phyloP scores from a whole-genome alignment of 495 filamentous ascomycete species.

The Neurospora terricola region DNA sequence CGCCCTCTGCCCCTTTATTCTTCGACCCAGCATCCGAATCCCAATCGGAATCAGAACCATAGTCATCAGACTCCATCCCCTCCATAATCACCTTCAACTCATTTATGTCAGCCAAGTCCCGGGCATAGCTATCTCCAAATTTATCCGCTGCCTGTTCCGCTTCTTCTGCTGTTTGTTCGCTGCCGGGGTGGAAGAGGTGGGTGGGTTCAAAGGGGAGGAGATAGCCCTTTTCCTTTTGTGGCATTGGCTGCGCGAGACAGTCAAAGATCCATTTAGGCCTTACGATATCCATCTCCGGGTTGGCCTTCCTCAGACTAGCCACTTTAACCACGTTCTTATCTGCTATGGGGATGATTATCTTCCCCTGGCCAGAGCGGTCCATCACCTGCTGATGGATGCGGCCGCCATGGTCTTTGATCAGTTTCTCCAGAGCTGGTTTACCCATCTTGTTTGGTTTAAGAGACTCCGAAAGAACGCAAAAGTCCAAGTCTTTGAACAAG shows the following conservation, averaged over 20 bases:
- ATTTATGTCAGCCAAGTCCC: conserved; percentile 49
- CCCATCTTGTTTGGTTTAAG: conserved; percentile 47
- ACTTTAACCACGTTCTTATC: conserved; percentile 84
- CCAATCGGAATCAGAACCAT: not conserved
- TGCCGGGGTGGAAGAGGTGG: conserved; percentile 39
- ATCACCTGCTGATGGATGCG: conserved; percentile 60
- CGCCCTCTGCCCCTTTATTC: not conserved
- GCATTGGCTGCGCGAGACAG: conserved; percentile 53
- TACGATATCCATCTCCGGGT: conserved; percentile 54
- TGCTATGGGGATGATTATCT: conserved; percentile 59
- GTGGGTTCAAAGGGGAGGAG: conserved; percentile 39
- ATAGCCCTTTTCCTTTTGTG: conserved; percentile 53
- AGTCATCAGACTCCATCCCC: conserved; percentile 26
- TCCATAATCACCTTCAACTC: conserved; percentile 53
- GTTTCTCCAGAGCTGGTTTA: conserved; percentile 72
- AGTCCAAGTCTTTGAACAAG: conserved; percentile 63
- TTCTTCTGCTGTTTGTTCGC: conserved; percentile 13
- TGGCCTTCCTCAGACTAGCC: conserved; percentile 64
- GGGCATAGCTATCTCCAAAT: conserved; percentile 75
- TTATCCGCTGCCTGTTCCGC: conserved; percentile 53
- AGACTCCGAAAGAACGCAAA: conserved; percentile 51
- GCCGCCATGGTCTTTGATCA: conserved; percentile 86
- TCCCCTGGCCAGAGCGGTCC: conserved; percentile 24
- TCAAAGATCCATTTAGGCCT: conserved; percentile 79
- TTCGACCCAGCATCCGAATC: not conserved